A percentile compares a stretch with the other conserved stretches of the same genome.
Evolutionary conservation across 2,329 filamentous ascomycete species (phyloP).

Genomic region (Coniosporium tulheliwenetii): DNA sequence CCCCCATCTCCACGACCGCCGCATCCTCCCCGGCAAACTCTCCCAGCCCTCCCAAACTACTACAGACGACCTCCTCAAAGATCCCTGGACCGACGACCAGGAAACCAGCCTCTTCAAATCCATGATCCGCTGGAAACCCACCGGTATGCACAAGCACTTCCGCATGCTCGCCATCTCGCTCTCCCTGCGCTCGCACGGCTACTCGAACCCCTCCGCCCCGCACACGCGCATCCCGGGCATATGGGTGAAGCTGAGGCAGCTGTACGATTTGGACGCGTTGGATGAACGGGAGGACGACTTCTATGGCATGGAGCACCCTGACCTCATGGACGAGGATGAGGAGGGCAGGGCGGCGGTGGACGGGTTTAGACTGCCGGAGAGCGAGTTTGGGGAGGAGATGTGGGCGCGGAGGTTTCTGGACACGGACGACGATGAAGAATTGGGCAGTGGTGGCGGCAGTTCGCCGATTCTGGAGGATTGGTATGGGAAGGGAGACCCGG

Average conservation of each 20-base stretch:
- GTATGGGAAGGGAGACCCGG: constrained; percentile 6
- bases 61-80: constrained; percentile 35
- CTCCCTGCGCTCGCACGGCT: constrained; percentile 64
- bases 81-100: constrained; percentile 91
- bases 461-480: constrained; percentile 3
- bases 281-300: constrained; percentile 62
- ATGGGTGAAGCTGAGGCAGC: constrained; percentile 69
- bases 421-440: constrained; percentile 2
- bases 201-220: constrained; percentile 49
- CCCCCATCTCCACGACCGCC: constrained; percentile 32
- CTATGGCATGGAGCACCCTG: constrained; percentile 26
- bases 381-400: constrained; percentile 26
- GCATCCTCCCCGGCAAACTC: constrained; percentile 16
- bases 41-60: constrained; percentile 7
- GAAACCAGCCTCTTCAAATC: constrained; percentile 85
- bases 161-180: constrained; percentile 77
- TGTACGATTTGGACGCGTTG: constrained; percentile 75
- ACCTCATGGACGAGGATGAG: constrained; percentile 19
- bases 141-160: constrained; percentile 93
- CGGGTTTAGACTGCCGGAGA: constrained; percentile 24
- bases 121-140: constrained; percentile 91
- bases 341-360: constrained; percentile 14
- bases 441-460: background rate
- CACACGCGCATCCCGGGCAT: constrained; percentile 86
- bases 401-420: constrained; percentile 21